Evolutionary conservation across 176 grass and related monocot species (phyloP).

Genomic region (Canna indica): DNA sequence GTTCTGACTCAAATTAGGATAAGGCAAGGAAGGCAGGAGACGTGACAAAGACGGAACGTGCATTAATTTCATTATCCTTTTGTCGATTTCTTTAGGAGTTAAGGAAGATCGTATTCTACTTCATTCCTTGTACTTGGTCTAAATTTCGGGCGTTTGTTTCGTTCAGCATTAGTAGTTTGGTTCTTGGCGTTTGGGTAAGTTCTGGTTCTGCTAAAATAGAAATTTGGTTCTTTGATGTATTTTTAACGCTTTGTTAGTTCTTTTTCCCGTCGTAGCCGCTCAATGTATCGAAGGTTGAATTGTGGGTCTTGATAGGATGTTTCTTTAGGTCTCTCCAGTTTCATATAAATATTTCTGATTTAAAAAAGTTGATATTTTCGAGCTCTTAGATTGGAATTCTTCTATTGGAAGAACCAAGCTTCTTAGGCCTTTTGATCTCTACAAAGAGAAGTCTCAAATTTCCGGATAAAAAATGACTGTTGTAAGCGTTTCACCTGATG

Average conservation of each 20-base stretch:
- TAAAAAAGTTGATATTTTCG: not conserved
- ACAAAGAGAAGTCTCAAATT: not conserved
- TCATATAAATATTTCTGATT: not conserved
- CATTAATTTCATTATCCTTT: not conserved
- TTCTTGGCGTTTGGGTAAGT: not conserved
- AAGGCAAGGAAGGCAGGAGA: not conserved
- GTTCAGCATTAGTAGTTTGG: not conserved
- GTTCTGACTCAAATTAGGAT: not conserved
- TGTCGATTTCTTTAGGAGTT: no score
- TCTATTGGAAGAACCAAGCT: not conserved
- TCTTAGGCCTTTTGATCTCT: not conserved
- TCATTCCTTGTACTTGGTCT: not conserved
- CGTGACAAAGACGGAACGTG: not conserved
- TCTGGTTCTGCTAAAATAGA: not conserved
- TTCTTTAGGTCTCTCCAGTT: not conserved
- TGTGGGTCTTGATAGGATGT: no score
- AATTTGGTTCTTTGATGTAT: not conserved
- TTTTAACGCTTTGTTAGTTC: not conserved
- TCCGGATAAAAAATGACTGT: conserved; percentile 25
- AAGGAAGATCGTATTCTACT: not conserved
- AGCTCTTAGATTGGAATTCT: not conserved
- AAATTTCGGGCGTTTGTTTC: not conserved
- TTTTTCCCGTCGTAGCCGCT: no score
- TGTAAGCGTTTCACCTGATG: conserved; percentile 15
- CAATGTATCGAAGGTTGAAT: no score